These are phyloP conservation scores for Botrytis byssoidea DNA, from an alignment of 2,329 filamentous ascomycete genomes.

Conservation along the genomic window DNA sequence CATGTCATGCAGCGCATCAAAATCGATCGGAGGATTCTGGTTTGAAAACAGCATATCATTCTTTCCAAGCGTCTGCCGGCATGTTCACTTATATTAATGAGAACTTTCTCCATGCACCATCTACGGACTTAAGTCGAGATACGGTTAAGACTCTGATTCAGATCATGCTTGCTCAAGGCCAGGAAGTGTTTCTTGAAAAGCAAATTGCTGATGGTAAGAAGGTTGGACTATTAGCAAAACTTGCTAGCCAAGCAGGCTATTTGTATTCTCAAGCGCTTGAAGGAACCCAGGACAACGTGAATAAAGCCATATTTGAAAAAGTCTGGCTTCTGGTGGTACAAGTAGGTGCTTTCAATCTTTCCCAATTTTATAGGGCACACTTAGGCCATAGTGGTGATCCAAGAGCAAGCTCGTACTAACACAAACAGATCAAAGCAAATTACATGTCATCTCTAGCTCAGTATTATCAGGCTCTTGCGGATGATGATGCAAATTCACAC, in stretches of 20 bases:
- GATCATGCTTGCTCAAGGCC: conserved; percentile 90
- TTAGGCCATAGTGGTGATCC: background rate
- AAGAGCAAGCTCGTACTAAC: conserved; percentile 22
- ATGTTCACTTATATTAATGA: conserved; percentile 99
- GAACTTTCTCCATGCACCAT: conserved; percentile 96
- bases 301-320: conserved; percentile 88
- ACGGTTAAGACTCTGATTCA: conserved; percentile 93
- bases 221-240: conserved; percentile 82
- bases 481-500: conserved; percentile 84
- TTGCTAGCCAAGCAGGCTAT: conserved; percentile 86
- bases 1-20: conserved; percentile 91
- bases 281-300: conserved; percentile 88
- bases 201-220: conserved; percentile 93
- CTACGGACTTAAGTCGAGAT: conserved; percentile 90
- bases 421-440: conserved; percentile 66
- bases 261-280: conserved; percentile 86
- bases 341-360: conserved; percentile 47
- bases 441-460: conserved; percentile 84
- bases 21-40: conserved; percentile 88
- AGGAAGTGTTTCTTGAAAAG: conserved; percentile 97
- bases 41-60: conserved; percentile 95
- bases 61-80: conserved; percentile 94
- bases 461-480: conserved; percentile 88
- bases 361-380: background rate
- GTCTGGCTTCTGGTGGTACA: conserved; percentile 84